Conservation (phyloP, 208 protist species). For the Trypanosoma platydactyli region DNA sequence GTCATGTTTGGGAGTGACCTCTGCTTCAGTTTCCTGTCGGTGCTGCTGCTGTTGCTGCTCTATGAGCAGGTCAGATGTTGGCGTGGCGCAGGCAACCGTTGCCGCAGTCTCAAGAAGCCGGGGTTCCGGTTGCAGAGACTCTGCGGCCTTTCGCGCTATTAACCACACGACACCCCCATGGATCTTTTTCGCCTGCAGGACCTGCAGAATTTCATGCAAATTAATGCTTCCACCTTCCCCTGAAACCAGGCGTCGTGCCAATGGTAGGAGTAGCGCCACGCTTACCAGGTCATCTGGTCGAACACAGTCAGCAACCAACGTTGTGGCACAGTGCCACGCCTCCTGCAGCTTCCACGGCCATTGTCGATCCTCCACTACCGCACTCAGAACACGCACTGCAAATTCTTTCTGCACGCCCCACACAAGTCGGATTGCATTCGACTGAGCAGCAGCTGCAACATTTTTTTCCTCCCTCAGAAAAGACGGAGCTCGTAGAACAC, state of each 20-base stretch:
- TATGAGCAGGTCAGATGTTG: slow-evolving; percentile 7
- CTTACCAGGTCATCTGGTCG: slow-evolving; percentile 22
- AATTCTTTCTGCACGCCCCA: slow-evolving; percentile 23
- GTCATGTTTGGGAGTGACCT: background rate
- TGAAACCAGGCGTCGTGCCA: slow-evolving; percentile 2
- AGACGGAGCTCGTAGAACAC: slow-evolving; percentile 1
- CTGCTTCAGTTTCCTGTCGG: background rate
- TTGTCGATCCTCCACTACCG: background rate
- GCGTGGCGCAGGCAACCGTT: slow-evolving; percentile 8
- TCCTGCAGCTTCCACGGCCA: slow-evolving; percentile 16
- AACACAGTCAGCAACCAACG: slow-evolving; percentile 16
- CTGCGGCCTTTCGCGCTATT: background rate
- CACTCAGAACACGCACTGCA: background rate
- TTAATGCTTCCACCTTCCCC: background rate
- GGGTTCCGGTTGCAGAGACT: background rate
- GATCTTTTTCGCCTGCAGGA: slow-evolving; percentile 1
- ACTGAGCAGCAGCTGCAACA: background rate
- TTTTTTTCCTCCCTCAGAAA: background rate
- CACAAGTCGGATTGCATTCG: slow-evolving; percentile 7
- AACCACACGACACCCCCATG: slow-evolving; percentile 26
- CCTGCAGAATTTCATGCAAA: slow-evolving; percentile 8
- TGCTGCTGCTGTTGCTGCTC: background rate
- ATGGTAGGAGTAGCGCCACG: slow-evolving; percentile 12
- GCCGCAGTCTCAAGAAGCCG: slow-evolving; percentile 19
- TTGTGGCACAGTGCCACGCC: slow-evolving; percentile 22